These are phyloP conservation scores for Zarea fungicola DNA, from an alignment of 2,329 filamentous ascomycete genomes.

Conservation along the genomic window DNA sequence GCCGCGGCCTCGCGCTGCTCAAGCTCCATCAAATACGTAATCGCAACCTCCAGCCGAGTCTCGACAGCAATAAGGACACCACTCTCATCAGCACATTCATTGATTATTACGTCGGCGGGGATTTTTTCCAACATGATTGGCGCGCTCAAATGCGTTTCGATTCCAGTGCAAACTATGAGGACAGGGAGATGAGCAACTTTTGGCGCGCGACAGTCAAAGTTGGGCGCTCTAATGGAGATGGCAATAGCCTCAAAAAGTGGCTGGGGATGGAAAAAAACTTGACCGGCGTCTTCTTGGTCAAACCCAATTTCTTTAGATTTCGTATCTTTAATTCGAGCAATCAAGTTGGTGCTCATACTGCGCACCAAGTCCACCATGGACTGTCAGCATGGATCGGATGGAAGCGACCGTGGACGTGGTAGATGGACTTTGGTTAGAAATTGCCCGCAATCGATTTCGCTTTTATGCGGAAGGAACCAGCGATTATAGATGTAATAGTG, in stretches of 20 bases:
- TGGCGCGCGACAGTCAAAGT: neutral
- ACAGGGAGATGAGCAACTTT: neutral
- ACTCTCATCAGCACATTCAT: neutral
- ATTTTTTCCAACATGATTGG: neutral
- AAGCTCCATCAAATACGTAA: neutral
- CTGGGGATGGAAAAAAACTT: neutral
- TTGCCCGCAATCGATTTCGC: too few relatives aligned
- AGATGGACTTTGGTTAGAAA: neutral
- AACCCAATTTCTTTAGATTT: neutral
- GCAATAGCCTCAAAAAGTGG: neutral
- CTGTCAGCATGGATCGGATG: neutral
- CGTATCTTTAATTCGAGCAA: neutral
- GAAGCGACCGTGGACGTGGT: neutral
- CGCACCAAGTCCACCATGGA: constrained; percentile 2
- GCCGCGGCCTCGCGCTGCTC: neutral
- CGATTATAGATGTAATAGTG: neutral
- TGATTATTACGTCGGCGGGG: neutral
- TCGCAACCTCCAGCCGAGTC: neutral
- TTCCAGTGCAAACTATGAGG: neutral
- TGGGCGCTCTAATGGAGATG: neutral
- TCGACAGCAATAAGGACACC: neutral
- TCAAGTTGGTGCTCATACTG: neutral
- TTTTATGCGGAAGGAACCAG: neutral
- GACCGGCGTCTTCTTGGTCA: neutral
- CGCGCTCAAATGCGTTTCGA: neutral